These are phyloP conservation scores for Carex myosuroides DNA, from an alignment of 176 grass and related monocot genomes.

Conservation along the genomic window DNA sequence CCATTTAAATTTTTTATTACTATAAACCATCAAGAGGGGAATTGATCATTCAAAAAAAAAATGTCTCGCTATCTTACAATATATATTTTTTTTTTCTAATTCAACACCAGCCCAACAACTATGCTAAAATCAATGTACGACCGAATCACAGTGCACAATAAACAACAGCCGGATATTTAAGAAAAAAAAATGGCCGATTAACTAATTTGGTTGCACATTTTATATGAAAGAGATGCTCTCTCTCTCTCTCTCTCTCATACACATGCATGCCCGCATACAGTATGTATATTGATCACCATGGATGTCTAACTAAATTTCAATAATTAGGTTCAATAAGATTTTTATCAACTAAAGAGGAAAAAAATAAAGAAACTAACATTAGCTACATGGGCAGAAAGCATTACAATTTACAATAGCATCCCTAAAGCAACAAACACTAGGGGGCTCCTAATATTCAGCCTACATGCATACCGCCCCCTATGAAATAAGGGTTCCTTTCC, in stretches of 20 bases:
- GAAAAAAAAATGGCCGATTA: background rate
- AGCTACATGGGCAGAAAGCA: background rate
- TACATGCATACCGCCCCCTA: slow-evolving; percentile 23
- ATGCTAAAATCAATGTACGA: background rate
- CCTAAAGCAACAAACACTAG: slow-evolving; percentile 2
- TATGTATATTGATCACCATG: slow-evolving; percentile 1
- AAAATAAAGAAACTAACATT: background rate
- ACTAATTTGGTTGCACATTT: background rate
- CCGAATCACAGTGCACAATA: background rate
- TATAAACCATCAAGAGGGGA: background rate
- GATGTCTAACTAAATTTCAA: slow-evolving; percentile 8
- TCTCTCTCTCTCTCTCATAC: background rate
- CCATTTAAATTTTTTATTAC: background rate
- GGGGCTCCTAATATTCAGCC: slow-evolving; percentile 1
- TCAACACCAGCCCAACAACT: background rate
- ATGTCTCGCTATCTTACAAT: background rate
- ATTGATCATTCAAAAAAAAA: background rate
- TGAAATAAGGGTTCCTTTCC: slow-evolving; percentile 25
- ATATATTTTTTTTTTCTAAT: background rate
- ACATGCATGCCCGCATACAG: background rate
- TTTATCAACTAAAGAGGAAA: background rate
- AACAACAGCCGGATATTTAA: background rate
- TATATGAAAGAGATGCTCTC: background rate
- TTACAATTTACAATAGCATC: slow-evolving; percentile 21
- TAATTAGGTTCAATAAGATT: slow-evolving; percentile 11